Percentiles rank a stretch among this genome's conserved stretches.
Evolutionary conservation across 2,329 filamentous ascomycete species (phyloP).

Genomic region (Elsinoe perseae): DNA sequence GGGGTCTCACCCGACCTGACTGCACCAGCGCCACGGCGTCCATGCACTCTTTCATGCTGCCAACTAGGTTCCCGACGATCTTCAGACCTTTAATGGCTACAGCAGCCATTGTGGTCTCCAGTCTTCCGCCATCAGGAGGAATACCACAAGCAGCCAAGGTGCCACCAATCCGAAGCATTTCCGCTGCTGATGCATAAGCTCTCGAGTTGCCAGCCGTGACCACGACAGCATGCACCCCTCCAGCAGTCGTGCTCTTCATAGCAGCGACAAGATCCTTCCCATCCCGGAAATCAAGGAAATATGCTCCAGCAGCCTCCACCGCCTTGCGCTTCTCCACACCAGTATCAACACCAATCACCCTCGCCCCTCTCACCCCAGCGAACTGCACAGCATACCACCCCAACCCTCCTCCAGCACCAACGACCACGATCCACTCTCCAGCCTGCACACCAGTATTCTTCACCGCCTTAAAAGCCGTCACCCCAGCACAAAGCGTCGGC

Average conservation of each 20-base stretch:
- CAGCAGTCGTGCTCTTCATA: slow-evolving; percentile 33
- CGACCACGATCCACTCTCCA: slow-evolving; percentile 38
- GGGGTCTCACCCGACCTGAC: slow-evolving; percentile 36
- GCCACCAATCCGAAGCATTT: slow-evolving; percentile 39
- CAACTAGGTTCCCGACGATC: slow-evolving; percentile 39
- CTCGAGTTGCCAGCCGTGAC: slow-evolving; percentile 37
- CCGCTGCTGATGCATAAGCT: slow-evolving; percentile 37
- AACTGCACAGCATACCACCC: slow-evolving; percentile 43
- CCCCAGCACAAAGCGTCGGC: slow-evolving; percentile 39
- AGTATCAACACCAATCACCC: slow-evolving; percentile 38
- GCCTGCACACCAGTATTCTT: slow-evolving; percentile 35
- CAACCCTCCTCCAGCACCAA: slow-evolving; percentile 42
- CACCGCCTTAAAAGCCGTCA: slow-evolving; percentile 41
- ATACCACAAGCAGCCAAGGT: slow-evolving; percentile 40
- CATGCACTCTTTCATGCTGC: slow-evolving; percentile 40
- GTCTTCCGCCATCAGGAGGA: slow-evolving; percentile 32
- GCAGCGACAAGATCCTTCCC: slow-evolving; percentile 29
- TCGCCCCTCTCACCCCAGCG: slow-evolving; percentile 35
- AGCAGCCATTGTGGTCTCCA: slow-evolving; percentile 36
- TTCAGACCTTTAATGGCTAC: slow-evolving; percentile 41
- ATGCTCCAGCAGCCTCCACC: slow-evolving; percentile 34
- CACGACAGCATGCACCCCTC: slow-evolving; percentile 37
- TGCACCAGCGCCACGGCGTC: slow-evolving; percentile 40
- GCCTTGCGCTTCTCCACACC: slow-evolving; percentile 34
- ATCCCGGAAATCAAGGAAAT: slow-evolving; percentile 36